These are phyloP conservation scores for Claviceps capensis DNA, from an alignment of 2,329 filamentous ascomycete genomes.

Conservation along the genomic window DNA sequence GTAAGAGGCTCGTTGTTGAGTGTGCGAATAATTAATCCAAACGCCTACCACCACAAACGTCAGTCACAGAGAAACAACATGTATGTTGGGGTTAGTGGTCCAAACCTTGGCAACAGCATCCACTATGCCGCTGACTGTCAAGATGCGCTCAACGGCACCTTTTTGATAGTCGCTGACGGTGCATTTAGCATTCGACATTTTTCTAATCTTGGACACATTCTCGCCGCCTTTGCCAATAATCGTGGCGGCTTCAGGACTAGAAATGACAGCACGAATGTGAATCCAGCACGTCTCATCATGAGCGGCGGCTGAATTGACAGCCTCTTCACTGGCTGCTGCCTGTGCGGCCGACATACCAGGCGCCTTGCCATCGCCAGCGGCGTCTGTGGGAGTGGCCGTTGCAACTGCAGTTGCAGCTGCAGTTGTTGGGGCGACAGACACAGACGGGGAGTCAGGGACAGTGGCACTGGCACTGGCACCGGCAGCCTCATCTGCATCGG, in stretches of 20 bases:
- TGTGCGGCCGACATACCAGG: constrained; percentile 9
- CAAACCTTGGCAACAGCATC: constrained; percentile 91
- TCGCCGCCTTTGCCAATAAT: constrained; percentile 98
- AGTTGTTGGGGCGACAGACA: too few species aligned
- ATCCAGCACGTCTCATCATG: constrained; percentile 95
- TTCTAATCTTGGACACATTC: constrained; percentile 94
- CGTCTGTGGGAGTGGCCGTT: constrained; percentile 14
- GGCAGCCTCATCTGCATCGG: constrained; percentile 5
- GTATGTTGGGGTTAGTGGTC: background rate
- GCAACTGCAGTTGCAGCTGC: too few species aligned
- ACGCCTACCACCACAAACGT: constrained; percentile 47
- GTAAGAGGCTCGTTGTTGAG: constrained; percentile 92
- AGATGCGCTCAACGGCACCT: constrained; percentile 90
- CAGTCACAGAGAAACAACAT: constrained; percentile 11
- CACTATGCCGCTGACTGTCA: constrained; percentile 92
- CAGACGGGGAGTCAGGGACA: too few species aligned
- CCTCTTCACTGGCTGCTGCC: constrained; percentile 17
- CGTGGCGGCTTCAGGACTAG: constrained; percentile 91
- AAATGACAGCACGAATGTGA: constrained; percentile 92
- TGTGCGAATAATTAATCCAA: constrained; percentile 94
- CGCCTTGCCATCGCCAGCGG: constrained; percentile 16
- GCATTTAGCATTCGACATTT: constrained; percentile 91
- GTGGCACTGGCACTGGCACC: too few species aligned
- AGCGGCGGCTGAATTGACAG: constrained; percentile 35
- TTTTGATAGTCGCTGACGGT: constrained; percentile 97